These are phyloP conservation scores for Aspergillus intermedius DNA, from an alignment of 2,329 filamentous ascomycete genomes.

Conservation along the genomic window DNA sequence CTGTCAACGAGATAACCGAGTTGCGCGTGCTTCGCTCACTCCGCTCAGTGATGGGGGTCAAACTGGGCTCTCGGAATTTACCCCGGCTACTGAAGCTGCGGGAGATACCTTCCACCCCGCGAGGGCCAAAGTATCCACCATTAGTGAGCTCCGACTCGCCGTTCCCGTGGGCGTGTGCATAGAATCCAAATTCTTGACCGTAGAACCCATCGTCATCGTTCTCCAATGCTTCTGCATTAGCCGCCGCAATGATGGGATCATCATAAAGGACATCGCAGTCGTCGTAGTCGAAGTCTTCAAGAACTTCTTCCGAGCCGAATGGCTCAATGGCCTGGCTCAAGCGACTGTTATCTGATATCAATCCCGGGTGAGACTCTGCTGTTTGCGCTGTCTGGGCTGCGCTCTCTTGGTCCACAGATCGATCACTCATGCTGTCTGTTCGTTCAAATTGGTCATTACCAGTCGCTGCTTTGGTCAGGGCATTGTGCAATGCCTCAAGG, in stretches of 20 bases:
- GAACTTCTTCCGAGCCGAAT: conserved; percentile 32
- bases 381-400: conserved; percentile 29
- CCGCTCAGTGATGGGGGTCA: conserved; percentile 92
- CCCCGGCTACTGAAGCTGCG: conserved; percentile 67
- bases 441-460: conserved; percentile 69
- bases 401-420: conserved; percentile 30
- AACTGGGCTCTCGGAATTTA: conserved; percentile 75
- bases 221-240: conserved; percentile 87
- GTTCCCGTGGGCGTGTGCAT: conserved; percentile 54
- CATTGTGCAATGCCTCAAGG: conserved; percentile 71
- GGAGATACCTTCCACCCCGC: conserved; percentile 55
- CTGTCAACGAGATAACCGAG: conserved; percentile 68
- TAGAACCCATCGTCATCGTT: conserved; percentile 93
- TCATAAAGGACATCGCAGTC: conserved; percentile 66
- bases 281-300: conserved; percentile 50
- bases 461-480: conserved; percentile 73
- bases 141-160: conserved; percentile 58
- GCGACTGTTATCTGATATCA: conserved; percentile 46
- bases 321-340: conserved; percentile 41
- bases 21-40: conserved; percentile 96
- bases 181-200: conserved; percentile 94
- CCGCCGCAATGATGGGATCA: conserved; percentile 86
- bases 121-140: conserved; percentile 83
- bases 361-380: conserved; percentile 36
- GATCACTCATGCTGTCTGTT: conserved; percentile 45